Percentiles rank a stretch among this genome's conserved stretches.
These are phyloP conservation scores for Capillidium heterosporum DNA, from an alignment of 371 early-diverging fungal genomes.

Conservation along the genomic window DNA sequence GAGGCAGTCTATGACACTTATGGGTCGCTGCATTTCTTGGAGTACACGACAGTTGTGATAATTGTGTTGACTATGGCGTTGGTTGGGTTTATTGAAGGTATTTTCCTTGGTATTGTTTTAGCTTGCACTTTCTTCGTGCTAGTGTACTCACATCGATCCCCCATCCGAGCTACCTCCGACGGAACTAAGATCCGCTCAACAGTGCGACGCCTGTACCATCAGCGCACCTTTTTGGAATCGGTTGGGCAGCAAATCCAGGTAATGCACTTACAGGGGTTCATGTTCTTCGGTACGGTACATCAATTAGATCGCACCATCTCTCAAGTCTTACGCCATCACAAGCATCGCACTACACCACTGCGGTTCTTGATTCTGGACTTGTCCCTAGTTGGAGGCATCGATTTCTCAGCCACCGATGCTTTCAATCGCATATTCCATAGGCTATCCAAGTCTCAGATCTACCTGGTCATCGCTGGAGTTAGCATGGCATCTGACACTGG, in stretches of 20 bases:
- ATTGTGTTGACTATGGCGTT: conserved; percentile 71
- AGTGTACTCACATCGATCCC: conserved; percentile 54
- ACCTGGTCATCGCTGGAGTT: conserved; percentile 72
- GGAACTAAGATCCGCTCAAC: conserved; percentile 69
- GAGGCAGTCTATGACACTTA: conserved; percentile 78
- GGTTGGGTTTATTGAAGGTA: conserved; percentile 87
- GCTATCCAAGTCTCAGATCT: conserved; percentile 44
- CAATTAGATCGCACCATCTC: conserved; percentile 66
- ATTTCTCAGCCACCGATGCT: conserved; percentile 86
- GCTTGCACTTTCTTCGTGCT: conserved; percentile 90
- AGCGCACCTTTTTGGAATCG: conserved; percentile 63
- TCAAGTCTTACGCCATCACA: conserved; percentile 22
- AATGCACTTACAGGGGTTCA: conserved; percentile 74
- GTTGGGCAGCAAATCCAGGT: conserved; percentile 75
- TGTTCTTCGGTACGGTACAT: conserved; percentile 89
- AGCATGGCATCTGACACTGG: conserved; percentile 40
- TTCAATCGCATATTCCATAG: conserved; percentile 74
- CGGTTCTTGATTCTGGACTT: conserved; percentile 77
- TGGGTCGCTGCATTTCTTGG: conserved; percentile 60
- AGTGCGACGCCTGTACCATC: conserved; percentile 73
- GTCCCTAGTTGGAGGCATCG: conserved; percentile 73
- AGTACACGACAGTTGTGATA: conserved; percentile 72
- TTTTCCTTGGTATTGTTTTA: conserved; percentile 75
- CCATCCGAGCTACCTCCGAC: conserved; percentile 59
- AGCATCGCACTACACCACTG: conserved; percentile 22